Base-by-base conservation (phyloP, 2,329 filamentous ascomycete species). In the Venturia oleaginea region DNA sequence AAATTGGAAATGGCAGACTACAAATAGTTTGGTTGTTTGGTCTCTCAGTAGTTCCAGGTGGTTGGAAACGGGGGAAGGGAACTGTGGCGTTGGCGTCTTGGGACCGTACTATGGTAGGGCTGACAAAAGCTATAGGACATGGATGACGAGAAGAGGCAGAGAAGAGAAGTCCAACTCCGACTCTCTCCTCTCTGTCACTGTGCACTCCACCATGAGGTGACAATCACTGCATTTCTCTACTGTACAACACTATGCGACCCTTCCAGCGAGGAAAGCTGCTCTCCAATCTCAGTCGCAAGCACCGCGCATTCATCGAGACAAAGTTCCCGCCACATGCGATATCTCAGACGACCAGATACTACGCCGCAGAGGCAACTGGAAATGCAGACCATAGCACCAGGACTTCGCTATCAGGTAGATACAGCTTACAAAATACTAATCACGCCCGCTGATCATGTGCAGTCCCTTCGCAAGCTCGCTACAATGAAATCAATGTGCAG, bases 401-500 rank as follows among this genome's bases (percentile, higher is more conserved):
- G 30, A 30, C 27, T 17, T 63, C 62, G 5, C 15, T 63, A 24
- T 55, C 62, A 27, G 62, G 62, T 63, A 63, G 4, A 34, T 37
- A 24, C 2, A 17, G 22, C 48, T 57, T 11, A 57, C 22, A 24
- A 30, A 57, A 24, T 40, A 8, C 34, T 10, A 19, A 27, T 59
- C 7, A 22, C 17, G 24, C 22, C 3, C 22, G 60, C 42, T 65
- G 37, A 64, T 38, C 19, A 65, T 34, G 66, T 59, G 60, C 69
- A 75, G 71, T 77, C 37, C 70, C 75, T n/a, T 76, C 79, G 7
- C 77, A 83, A 65, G 81, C 91, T 60, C 86, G 94, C 68, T 91
- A 89, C 79, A 99, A 95, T 77, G 90, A 95, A 69, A 92, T 99
- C 70, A 91, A 91, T 63, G 91, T 99, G 46, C 94, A 99, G 77